phyloP scores from a whole-genome alignment of 441 rosid genomes.

The Populus hybrid region DNA sequence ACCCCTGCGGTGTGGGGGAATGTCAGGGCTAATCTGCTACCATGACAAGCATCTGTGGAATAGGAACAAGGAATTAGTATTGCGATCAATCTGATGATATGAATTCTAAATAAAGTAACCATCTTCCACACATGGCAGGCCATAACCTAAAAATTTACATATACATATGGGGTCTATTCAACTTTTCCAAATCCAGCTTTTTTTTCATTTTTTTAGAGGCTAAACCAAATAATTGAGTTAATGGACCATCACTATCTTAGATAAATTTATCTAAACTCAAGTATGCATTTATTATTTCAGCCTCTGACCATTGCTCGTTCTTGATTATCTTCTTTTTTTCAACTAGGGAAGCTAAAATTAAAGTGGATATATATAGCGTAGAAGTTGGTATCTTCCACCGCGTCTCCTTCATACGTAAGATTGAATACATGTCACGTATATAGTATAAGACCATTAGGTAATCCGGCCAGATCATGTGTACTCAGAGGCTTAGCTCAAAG shows the following conservation, averaged over 20 bases:
- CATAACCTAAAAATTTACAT: background rate
- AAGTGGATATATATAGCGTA: background rate
- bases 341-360: background rate
- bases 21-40: background rate
- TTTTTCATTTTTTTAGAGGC: background rate
- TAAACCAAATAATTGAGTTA: slow-evolving; percentile 14
- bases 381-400: background rate
- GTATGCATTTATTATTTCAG: background rate
- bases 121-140: slow-evolving; percentile 15
- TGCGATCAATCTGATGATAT: background rate
- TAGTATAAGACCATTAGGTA: background rate
- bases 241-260: slow-evolving; percentile 5
- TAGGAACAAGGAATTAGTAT: background rate
- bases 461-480: slow-evolving; percentile 6
- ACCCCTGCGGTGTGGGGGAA: background rate
- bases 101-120: background rate
- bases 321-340: background rate
- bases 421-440: background rate
- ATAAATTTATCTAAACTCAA: background rate
- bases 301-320: background rate
- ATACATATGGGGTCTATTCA: background rate
- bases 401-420: background rate
- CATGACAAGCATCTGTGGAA: background rate
- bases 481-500: background rate
- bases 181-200: slow-evolving; percentile 12